Evolutionary conservation across 202 grass and related monocot species (phyloP).

Genomic region (Carex arenaria): DNA sequence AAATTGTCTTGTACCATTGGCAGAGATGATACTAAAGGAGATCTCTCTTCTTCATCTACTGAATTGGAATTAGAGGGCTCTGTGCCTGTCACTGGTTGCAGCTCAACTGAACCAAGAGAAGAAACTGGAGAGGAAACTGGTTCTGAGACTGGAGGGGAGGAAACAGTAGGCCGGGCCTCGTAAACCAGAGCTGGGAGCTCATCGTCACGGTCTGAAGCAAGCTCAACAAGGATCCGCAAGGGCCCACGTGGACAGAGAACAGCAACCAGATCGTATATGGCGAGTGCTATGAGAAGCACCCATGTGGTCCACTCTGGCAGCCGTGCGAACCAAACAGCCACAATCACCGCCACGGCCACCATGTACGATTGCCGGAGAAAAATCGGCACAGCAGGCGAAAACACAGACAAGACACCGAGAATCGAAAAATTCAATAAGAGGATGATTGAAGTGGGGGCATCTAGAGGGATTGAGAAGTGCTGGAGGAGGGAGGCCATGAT

Average conservation of each 20-base stretch:
- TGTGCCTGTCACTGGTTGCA: conserved; percentile 38
- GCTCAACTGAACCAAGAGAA: conserved; percentile 54
- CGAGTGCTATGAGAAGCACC: conserved; percentile 84
- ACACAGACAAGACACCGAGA: conserved; percentile 73
- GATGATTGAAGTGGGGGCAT: conserved; percentile 51
- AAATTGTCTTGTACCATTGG: neutral
- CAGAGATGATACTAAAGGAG: conserved; percentile 2
- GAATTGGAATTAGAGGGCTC: neutral
- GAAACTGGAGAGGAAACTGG: conserved; percentile 13
- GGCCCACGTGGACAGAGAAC: conserved; percentile 80
- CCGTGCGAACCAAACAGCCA: conserved; percentile 79
- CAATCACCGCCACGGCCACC: conserved; percentile 83
- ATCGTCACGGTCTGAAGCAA: conserved; percentile 81
- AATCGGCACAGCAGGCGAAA: conserved; percentile 67
- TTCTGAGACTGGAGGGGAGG: conserved; percentile 33
- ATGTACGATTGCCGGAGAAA: conserved; percentile 86
- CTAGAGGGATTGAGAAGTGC: conserved; percentile 53
- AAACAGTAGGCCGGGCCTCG: conserved; percentile 68
- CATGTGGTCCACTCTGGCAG: conserved; percentile 97
- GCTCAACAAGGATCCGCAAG: conserved; percentile 83
- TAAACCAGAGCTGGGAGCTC: conserved; percentile 91
- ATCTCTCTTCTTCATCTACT: conserved; percentile 18
- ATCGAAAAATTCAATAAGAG: conserved; percentile 72
- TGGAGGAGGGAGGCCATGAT: conserved; percentile 56
- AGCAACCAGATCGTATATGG: conserved; percentile 75